phyloP scores from a whole-genome alignment of 192 early-diverging fungal genomes.

The Podila epigama region DNA sequence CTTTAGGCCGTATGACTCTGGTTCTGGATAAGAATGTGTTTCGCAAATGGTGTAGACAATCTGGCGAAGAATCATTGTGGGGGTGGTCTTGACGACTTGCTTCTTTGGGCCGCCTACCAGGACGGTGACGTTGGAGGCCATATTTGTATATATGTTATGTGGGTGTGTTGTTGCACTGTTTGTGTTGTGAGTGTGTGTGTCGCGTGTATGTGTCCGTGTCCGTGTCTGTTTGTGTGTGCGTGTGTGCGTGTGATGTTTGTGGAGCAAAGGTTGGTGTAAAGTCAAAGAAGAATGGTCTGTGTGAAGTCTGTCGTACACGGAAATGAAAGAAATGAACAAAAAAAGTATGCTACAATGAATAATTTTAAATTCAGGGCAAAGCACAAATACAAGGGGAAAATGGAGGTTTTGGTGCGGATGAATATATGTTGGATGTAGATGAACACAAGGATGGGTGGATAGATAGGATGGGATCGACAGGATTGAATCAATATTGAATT shows the following conservation, averaged over 20 bases:
- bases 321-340: neutral
- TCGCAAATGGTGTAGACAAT: constrained; percentile 64
- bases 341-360: neutral
- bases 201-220: neutral
- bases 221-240: neutral
- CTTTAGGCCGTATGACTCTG: constrained; percentile 61
- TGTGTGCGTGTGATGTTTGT: neutral
- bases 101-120: constrained; percentile 45
- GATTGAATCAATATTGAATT: too few relatives aligned
- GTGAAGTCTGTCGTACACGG: too few relatives aligned
- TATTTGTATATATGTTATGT: too few relatives aligned
- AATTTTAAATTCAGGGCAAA: neutral
- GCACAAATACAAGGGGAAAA: neutral
- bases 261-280: neutral
- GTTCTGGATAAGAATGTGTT: constrained; percentile 52
- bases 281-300: neutral
- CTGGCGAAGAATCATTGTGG: constrained; percentile 69
- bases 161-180: too few relatives aligned
- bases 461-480: neutral
- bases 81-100: constrained; percentile 66
- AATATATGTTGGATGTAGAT: neutral
- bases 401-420: neutral
- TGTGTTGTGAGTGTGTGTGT: too few relatives aligned
- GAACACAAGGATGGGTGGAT: neutral
- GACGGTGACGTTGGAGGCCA: constrained; percentile 61